Evolutionary conservation across 164 flowering plant species (phyloP).

Genomic region (Chimonanthus salicifolius): DNA sequence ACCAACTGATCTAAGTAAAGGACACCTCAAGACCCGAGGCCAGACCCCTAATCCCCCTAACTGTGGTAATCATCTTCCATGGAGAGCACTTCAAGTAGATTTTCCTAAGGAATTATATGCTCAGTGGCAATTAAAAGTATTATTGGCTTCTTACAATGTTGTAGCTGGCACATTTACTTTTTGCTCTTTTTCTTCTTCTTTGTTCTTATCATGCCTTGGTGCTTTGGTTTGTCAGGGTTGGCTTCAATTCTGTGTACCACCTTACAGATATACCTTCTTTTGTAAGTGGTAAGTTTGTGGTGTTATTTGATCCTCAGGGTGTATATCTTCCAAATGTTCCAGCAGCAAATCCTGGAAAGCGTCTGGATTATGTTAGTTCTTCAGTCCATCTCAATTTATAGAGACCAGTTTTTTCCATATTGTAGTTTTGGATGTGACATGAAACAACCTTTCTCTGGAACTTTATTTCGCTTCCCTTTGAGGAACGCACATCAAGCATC

Average conservation of each 20-base stretch:
- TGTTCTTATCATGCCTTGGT: slow-evolving; percentile 3
- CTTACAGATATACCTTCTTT: slow-evolving; percentile 93
- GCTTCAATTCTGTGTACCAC: slow-evolving; percentile 97
- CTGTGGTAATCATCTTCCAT: no score
- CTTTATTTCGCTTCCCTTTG: slow-evolving; percentile 94
- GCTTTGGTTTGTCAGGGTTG: slow-evolving; percentile 52
- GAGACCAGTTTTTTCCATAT: slow-evolving; percentile 83
- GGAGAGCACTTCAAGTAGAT: not conserved
- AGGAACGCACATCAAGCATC: slow-evolving; percentile 83
- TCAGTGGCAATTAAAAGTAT: not conserved
- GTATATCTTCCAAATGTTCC: slow-evolving; percentile 78
- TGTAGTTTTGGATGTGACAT: slow-evolving; percentile 95
- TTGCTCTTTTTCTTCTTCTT: not conserved
- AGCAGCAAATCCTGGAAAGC: slow-evolving; percentile 88
- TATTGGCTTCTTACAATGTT: not conserved
- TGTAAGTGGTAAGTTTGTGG: slow-evolving; percentile 87
- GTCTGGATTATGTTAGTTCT: slow-evolving; percentile 78
- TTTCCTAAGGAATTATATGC: not conserved
- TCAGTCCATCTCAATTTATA: slow-evolving; percentile 65
- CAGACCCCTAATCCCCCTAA: no score
- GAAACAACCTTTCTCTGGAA: slow-evolving; percentile 68
- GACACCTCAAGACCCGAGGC: no score
- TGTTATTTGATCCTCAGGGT: slow-evolving; percentile 95
- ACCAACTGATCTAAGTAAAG: no score
- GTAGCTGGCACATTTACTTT: not conserved